phyloP scores from a whole-genome alignment of 2,329 filamentous ascomycete species.

The Madurella fahalii region DNA sequence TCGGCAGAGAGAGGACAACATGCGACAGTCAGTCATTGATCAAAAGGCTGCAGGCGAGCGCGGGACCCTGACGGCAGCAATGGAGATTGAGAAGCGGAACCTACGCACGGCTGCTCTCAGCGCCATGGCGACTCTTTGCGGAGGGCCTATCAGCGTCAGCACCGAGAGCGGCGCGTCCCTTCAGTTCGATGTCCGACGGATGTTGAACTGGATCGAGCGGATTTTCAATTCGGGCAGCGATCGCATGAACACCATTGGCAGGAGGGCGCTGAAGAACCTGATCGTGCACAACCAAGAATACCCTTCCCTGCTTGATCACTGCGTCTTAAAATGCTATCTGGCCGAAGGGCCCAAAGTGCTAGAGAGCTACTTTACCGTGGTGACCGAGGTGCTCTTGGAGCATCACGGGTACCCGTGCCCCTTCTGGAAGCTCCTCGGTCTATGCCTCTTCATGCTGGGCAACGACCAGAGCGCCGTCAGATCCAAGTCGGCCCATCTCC shows the following conservation, averaged over 20 bases:
- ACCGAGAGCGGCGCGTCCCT: conserved; percentile 84
- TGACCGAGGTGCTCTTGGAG: conserved; percentile 80
- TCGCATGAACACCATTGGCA: conserved; percentile 84
- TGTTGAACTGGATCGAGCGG: conserved; percentile 91
- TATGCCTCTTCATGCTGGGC: conserved; percentile 87
- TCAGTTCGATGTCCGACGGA: conserved; percentile 86
- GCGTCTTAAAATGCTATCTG: conserved; percentile 85
- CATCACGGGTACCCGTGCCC: conserved; percentile 76
- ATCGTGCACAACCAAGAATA: conserved; percentile 88
- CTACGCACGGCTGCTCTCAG: conserved; percentile 85
- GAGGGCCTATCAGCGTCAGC: conserved; percentile 76
- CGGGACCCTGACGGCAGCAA: conserved; percentile 76
- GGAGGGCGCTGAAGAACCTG: conserved; percentile 81
- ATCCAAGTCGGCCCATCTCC: conserved; percentile 77
- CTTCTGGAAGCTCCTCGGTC: conserved; percentile 86
- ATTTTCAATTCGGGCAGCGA: conserved; percentile 93
- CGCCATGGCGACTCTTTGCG: conserved; percentile 92
- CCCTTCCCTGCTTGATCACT: conserved; percentile 79
- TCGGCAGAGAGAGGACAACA: conserved; percentile 75
- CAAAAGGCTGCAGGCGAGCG: conserved; percentile 73
- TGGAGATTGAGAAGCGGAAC: conserved; percentile 96
- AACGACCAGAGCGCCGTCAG: conserved; percentile 87
- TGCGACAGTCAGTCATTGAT: conserved; percentile 79
- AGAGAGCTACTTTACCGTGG: conserved; percentile 92
- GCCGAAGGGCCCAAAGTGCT: conserved; percentile 77